Evolutionary conservation across 192 early-diverging fungal species (phyloP).

Genomic region (Coemansia sp.): DNA sequence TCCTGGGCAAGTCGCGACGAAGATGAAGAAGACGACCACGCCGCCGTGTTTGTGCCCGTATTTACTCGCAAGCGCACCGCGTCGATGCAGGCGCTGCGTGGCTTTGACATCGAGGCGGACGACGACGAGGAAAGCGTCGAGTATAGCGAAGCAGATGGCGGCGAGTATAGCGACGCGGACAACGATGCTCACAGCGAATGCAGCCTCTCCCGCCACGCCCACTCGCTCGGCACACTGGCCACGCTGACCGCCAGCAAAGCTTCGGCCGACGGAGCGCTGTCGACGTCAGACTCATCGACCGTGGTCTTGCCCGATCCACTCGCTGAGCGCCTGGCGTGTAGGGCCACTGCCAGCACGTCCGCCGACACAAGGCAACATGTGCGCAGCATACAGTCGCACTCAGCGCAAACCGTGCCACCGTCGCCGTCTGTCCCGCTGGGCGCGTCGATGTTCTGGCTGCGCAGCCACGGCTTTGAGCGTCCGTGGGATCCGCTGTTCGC

Average conservation of each 20-base stretch:
- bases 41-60: conserved; percentile 7
- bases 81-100: conserved; percentile 42
- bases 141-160: background rate
- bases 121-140: background rate
- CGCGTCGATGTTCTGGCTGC: conserved; percentile 42
- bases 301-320: conserved; percentile 19
- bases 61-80: conserved; percentile 40
- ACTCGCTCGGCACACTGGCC: background rate
- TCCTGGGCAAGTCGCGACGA: conserved; percentile 13
- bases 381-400: conserved; percentile 8
- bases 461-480: conserved; percentile 42
- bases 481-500: conserved; percentile 53
- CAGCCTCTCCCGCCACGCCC: background rate
- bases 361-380: background rate
- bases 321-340: background rate
- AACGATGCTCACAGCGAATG: background rate
- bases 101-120: conserved; percentile 34
- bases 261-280: conserved; percentile 22
- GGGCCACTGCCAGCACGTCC: background rate
- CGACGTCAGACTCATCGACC: conserved; percentile 40
- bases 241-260: conserved; percentile 15
- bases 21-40: background rate
- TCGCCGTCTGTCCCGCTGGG: conserved; percentile 38
- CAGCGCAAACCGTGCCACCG: conserved; percentile 19
- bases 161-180: background rate